Percentiles rank a stretch among this genome's conserved stretches.
Evolutionary conservation across 106 monocot genomes (phyloP).

Genomic region (Agapanthus africanus): DNA sequence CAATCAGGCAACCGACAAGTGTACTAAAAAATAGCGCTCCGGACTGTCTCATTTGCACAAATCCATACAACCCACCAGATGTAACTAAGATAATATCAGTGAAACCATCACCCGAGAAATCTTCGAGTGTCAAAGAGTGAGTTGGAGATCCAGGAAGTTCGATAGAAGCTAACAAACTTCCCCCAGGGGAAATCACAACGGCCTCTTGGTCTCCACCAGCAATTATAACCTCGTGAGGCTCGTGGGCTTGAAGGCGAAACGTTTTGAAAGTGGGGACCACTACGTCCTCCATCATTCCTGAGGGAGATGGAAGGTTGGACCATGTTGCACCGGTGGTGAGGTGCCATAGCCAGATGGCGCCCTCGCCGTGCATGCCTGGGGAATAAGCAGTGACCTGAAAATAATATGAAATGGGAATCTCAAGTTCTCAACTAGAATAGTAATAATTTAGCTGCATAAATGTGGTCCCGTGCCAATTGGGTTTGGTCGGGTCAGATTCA

Average conservation of each 20-base stretch:
- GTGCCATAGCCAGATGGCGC: slow-evolving; percentile 83
- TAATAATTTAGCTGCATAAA: too few relatives aligned
- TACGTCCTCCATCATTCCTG: slow-evolving; percentile 45
- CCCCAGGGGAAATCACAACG: slow-evolving; percentile 69
- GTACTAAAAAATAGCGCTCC: slow-evolving; percentile 91
- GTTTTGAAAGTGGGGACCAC: slow-evolving; percentile 74
- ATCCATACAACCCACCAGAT: slow-evolving; percentile 71
- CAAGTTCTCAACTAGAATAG: too few relatives aligned
- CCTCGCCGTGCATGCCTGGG: slow-evolving; percentile 71
- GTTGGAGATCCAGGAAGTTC: slow-evolving; percentile 83
- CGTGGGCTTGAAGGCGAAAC: slow-evolving; percentile 37
- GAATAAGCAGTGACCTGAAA: slow-evolving; percentile 82
- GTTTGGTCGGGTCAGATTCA: too few relatives aligned
- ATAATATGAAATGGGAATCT: too few relatives aligned
- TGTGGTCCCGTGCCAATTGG: too few relatives aligned
- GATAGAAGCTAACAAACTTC: slow-evolving; percentile 45
- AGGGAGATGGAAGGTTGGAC: slow-evolving; percentile 81
- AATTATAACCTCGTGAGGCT: slow-evolving; percentile 53
- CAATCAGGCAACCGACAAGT: slow-evolving; percentile 80
- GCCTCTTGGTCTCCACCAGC: slow-evolving; percentile 86
- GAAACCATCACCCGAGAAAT: slow-evolving; percentile 80
- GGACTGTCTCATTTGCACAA: slow-evolving; percentile 74
- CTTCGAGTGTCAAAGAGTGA: slow-evolving; percentile 61
- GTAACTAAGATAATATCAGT: slow-evolving; percentile 83
- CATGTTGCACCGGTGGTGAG: slow-evolving; percentile 79